These are phyloP conservation scores for Uronychia binucleata DNA, from an alignment of 73 alveolate genomes.

Conservation along the genomic window DNA sequence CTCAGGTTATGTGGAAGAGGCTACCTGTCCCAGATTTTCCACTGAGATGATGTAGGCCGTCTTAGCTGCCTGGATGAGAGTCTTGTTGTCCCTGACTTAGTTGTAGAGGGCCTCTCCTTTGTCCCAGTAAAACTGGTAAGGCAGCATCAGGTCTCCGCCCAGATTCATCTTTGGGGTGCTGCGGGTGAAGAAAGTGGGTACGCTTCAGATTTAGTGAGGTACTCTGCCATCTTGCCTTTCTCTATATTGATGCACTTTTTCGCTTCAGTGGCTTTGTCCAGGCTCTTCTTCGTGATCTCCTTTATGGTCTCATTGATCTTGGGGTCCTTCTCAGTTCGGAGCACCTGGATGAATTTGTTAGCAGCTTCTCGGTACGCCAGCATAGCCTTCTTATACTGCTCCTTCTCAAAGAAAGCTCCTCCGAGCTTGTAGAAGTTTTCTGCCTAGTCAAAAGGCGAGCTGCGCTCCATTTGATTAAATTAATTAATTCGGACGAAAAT, in stretches of 20 bases:
- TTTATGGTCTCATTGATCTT: background rate
- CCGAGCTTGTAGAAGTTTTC: background rate
- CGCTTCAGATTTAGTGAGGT: conserved; percentile 5
- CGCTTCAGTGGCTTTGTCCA: conserved; percentile 11
- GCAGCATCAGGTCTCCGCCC: conserved; percentile 31
- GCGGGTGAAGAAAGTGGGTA: background rate
- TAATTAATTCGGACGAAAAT: too few species aligned
- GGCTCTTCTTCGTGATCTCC: conserved; percentile 16
- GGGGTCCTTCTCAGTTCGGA: conserved; percentile 12
- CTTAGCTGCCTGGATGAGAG: conserved; percentile 34
- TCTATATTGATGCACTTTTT: conserved; percentile 9
- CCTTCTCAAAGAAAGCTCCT: background rate
- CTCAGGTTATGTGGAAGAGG: background rate
- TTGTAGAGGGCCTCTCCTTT: conserved; percentile 37
- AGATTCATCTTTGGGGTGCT: background rate
- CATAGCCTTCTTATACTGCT: background rate
- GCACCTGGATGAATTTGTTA: conserved; percentile 20
- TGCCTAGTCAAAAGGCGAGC: background rate
- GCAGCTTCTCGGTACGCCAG: conserved; percentile 42
- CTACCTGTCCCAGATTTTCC: conserved; percentile 18
- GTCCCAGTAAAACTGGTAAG: conserved; percentile 22
- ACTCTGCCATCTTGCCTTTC: background rate
- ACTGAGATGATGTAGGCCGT: conserved; percentile 45
- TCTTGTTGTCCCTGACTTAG: conserved; percentile 15
- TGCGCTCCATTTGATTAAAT: background rate